Conservation (phyloP, 345 rosid genomes). For the Pistacia integerrima region DNA sequence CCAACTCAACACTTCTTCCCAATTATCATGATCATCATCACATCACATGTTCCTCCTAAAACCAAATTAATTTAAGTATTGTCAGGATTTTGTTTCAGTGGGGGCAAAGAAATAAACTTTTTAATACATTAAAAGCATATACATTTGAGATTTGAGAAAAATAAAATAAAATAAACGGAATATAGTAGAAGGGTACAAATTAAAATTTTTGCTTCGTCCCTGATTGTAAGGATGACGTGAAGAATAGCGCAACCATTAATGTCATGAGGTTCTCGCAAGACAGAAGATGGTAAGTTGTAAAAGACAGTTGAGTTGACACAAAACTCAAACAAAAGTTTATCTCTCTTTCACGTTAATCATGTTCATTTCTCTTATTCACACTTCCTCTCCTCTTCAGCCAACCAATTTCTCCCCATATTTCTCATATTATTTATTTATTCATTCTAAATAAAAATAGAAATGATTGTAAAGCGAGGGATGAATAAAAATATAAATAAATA, state of each 20-base stretch:
- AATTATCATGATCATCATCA: too few species aligned
- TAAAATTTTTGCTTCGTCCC: background rate
- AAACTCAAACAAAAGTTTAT: slow-evolving; percentile 23
- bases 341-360: slow-evolving; percentile 52
- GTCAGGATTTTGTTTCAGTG: too few species aligned
- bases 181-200: too few species aligned
- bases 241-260: slow-evolving; percentile 13
- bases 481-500: background rate
- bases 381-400: slow-evolving; percentile 13
- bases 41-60: too few species aligned
- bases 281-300: slow-evolving; percentile 13
- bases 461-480: slow-evolving; percentile 11
- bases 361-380: slow-evolving; percentile 27
- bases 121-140: too few species aligned
- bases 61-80: too few species aligned
- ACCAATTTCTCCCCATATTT: slow-evolving; percentile 14
- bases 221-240: slow-evolving; percentile 1
- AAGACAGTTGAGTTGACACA: slow-evolving; percentile 42
- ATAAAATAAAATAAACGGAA: too few species aligned
- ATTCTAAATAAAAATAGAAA: slow-evolving; percentile 6
- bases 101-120: too few species aligned
- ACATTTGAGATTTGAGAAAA: too few species aligned
- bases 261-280: slow-evolving; percentile 56
- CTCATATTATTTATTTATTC: too few species aligned
- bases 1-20: background rate